A percentile compares a stretch with the other conserved stretches of the same genome.
Conservation (phyloP, 2,329 filamentous ascomycete species). For the Claviceps sp. region DNA sequence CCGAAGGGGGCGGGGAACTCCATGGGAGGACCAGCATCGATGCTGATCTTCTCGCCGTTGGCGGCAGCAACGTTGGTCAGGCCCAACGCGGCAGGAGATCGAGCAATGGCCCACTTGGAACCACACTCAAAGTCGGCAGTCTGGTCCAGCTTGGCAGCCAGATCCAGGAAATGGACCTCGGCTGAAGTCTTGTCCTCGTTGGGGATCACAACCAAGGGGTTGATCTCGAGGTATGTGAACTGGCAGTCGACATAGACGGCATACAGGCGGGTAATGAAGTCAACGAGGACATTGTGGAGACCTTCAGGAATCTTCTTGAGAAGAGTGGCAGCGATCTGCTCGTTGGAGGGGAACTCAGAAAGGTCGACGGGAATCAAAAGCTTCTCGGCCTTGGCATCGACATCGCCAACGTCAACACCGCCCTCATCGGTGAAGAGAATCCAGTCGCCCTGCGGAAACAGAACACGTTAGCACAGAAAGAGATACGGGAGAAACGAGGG, state of each 20-base stretch:
- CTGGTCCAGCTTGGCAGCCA: conserved; percentile 97
- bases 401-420: conserved; percentile 98
- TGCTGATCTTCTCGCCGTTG: conserved; percentile 64
- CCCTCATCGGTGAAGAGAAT: conserved; percentile 99
- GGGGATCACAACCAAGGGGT: conserved; percentile 95
- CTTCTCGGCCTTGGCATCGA: conserved; percentile 98
- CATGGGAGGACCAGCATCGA: conserved; percentile 95
- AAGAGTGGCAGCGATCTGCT: conserved; percentile 72
- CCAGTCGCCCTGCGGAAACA: conserved; percentile 71
- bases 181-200: conserved; percentile 86
- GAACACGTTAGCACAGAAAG: conserved; percentile 10
- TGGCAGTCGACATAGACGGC: conserved; percentile 99
- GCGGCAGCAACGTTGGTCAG: conserved; percentile 52
- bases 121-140: conserved; percentile 99
- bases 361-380: conserved; percentile 94
- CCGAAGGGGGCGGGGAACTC: conserved; percentile 98
- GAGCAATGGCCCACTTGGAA: conserved; percentile 96
- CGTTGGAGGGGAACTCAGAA: conserved; percentile 86
- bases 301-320: conserved; percentile 90
- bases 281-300: conserved; percentile 93
- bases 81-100: conserved; percentile 78
- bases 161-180: conserved; percentile 92
- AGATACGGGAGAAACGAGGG: background rate
- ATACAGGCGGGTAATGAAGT: conserved; percentile 97
- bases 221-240: conserved; percentile 99